Conservation (phyloP, 1,284 basidiomycete species). For the Blastosporella zonata region DNA sequence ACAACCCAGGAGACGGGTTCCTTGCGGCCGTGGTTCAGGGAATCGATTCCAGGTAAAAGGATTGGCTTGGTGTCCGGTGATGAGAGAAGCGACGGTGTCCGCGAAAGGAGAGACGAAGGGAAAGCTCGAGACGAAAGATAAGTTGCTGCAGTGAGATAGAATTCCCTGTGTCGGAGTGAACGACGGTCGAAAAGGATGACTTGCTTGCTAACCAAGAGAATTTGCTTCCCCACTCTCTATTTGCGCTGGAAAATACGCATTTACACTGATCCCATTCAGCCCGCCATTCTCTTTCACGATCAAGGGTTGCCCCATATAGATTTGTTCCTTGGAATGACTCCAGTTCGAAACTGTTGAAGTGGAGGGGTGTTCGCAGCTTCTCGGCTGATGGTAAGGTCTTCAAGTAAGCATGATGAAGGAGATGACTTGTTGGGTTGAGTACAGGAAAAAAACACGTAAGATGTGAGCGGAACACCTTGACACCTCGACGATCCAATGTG, state of each 20-base stretch:
- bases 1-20: constrained; percentile 80
- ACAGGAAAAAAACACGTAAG: not conserved
- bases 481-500: constrained; percentile 64
- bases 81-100: constrained; percentile 48
- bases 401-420: constrained; percentile 60
- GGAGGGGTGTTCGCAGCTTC: constrained; percentile 71
- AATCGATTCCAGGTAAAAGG: constrained; percentile 82
- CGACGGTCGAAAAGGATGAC: not conserved
- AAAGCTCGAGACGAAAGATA: constrained; percentile 87
- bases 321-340: constrained; percentile 73
- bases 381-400: constrained; percentile 57
- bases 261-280: constrained; percentile 57
- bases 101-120: constrained; percentile 74
- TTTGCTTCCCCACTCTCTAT: constrained; percentile 42
- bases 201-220: constrained; percentile 63
- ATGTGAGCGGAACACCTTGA: constrained; percentile 26
- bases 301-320: constrained; percentile 67
- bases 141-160: constrained; percentile 68
- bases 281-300: constrained; percentile 58
- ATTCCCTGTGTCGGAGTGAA: constrained; percentile 47
- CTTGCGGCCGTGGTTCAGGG: constrained; percentile 76
- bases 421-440: constrained; percentile 16
- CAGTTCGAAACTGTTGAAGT: constrained; percentile 65
- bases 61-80: constrained; percentile 65
- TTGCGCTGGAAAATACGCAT: constrained; percentile 34